Evolutionary conservation across 805 yeast species (phyloP).

Genomic region (Ogataea henricii): DNA sequence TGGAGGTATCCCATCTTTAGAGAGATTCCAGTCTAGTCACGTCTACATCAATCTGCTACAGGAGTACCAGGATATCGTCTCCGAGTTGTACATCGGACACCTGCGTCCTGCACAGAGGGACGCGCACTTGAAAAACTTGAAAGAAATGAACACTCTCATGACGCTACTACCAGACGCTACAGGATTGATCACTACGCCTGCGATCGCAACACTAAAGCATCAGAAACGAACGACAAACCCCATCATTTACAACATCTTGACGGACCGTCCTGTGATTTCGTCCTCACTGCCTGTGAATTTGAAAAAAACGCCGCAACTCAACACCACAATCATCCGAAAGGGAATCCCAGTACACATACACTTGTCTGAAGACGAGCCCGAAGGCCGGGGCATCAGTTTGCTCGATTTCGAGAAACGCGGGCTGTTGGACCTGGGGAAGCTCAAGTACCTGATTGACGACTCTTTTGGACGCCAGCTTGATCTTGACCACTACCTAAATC

Average conservation of each 20-base stretch:
- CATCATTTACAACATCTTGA: conserved; percentile 81
- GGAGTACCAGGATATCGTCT: conserved; percentile 66
- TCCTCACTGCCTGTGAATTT: conserved; percentile 80
- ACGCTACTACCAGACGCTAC: conserved; percentile 53
- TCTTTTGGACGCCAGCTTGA: conserved; percentile 77
- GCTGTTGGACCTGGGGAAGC: conserved; percentile 53
- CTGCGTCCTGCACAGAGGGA: conserved; percentile 46
- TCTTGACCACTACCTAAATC: conserved; percentile 59
- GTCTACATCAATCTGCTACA: conserved; percentile 84
- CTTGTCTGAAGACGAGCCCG: conserved; percentile 28
- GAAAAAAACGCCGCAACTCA: conserved; percentile 57
- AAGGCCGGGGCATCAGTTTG: conserved; percentile 42
- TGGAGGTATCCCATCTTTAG: conserved; percentile 92
- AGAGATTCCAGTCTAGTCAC: conserved; percentile 79
- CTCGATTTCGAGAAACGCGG: conserved; percentile 38
- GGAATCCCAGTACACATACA: conserved; percentile 64
- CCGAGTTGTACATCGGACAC: conserved; percentile 65
- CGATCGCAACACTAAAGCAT: conserved; percentile 56
- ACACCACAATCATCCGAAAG: conserved; percentile 77
- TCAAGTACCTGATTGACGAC: conserved; percentile 67
- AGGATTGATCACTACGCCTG: conserved; percentile 86
- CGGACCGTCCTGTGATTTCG: conserved; percentile 88
- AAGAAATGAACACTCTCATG: conserved; percentile 62
- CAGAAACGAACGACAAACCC: conserved; percentile 62
- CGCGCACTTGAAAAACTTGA: conserved; percentile 65